A percentile compares a stretch with the other conserved stretches of the same genome.
These are phyloP conservation scores for Suillus cothurnatus DNA, from an alignment of 768 basidiomycete genomes.

Conservation along the genomic window DNA sequence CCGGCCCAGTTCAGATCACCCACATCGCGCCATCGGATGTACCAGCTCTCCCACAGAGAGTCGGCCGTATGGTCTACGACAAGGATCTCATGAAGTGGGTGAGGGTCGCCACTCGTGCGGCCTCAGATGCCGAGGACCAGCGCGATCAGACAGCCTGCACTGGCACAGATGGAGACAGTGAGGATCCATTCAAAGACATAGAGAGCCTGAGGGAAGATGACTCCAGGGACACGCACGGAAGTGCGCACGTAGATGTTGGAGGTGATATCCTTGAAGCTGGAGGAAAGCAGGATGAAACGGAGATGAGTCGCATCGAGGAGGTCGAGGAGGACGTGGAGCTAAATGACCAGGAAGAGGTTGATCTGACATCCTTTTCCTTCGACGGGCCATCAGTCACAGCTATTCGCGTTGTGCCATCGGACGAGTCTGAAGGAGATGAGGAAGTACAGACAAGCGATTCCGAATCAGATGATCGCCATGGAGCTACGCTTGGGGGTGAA, in stretches of 20 bases:
- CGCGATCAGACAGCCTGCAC: slow-evolving; percentile 31
- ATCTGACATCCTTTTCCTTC: slow-evolving; percentile 72
- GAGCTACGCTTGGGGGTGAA: slow-evolving; percentile 13
- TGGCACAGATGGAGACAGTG: slow-evolving; percentile 53
- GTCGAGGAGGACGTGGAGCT: slow-evolving; percentile 40
- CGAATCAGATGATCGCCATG: slow-evolving; percentile 31
- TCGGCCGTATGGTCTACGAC: slow-evolving; percentile 90
- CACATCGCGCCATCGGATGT: slow-evolving; percentile 83
- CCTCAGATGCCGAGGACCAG: slow-evolving; percentile 32
- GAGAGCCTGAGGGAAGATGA: slow-evolving; percentile 78
- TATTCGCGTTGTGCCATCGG: slow-evolving; percentile 50
- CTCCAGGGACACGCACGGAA: slow-evolving; percentile 28
- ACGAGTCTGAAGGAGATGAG: slow-evolving; percentile 33
- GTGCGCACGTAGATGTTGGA: slow-evolving; percentile 1
- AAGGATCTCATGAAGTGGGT: slow-evolving; percentile 85
- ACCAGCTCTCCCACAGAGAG: slow-evolving; percentile 69
- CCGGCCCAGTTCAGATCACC: slow-evolving; percentile 76
- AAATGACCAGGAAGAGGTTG: slow-evolving; percentile 68
- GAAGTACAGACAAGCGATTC: slow-evolving; percentile 46
- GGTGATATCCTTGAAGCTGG: slow-evolving; percentile 13
- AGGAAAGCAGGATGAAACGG: slow-evolving; percentile 18
- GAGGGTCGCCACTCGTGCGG: slow-evolving; percentile 50
- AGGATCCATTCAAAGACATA: slow-evolving; percentile 91
- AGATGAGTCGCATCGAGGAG: slow-evolving; percentile 47
- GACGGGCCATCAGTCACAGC: slow-evolving; percentile 59